These are phyloP conservation scores for Beta corolliflora DNA, from an alignment of 179 eudicot species.

Conservation along the genomic window DNA sequence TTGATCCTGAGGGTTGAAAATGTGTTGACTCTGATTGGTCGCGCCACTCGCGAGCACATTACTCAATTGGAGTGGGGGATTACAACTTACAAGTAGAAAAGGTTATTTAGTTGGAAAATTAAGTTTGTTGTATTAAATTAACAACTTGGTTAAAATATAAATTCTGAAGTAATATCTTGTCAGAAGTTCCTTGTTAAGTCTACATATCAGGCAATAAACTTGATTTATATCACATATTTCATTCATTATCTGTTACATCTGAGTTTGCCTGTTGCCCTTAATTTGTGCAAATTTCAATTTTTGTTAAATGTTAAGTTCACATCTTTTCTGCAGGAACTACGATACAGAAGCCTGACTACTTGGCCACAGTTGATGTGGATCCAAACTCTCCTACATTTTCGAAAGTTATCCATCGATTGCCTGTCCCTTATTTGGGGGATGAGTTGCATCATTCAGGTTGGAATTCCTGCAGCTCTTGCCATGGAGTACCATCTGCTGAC, in stretches of 20 bases:
- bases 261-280: background rate
- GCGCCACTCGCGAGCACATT: no score
- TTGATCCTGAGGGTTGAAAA: background rate
- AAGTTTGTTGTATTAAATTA: background rate
- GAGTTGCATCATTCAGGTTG: slow-evolving; percentile 98
- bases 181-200: background rate
- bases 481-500: slow-evolving; percentile 72
- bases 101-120: background rate
- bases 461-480: slow-evolving; percentile 99
- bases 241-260: background rate
- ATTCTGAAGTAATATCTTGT: background rate
- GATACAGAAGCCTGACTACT: slow-evolving; percentile 85
- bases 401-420: slow-evolving; percentile 80
- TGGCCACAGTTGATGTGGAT: slow-evolving; percentile 86
- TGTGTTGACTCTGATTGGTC: background rate
- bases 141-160: background rate
- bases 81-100: background rate
- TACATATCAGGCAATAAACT: background rate
- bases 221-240: background rate
- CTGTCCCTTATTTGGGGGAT: slow-evolving; percentile 79
- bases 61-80: background rate
- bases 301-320: background rate
- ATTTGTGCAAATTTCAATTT: background rate
- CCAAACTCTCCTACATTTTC: slow-evolving; percentile 79
- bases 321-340: slow-evolving; percentile 61